phyloP scores from a whole-genome alignment of 108 stramenopile species.

The Epithemia pelagica region DNA sequence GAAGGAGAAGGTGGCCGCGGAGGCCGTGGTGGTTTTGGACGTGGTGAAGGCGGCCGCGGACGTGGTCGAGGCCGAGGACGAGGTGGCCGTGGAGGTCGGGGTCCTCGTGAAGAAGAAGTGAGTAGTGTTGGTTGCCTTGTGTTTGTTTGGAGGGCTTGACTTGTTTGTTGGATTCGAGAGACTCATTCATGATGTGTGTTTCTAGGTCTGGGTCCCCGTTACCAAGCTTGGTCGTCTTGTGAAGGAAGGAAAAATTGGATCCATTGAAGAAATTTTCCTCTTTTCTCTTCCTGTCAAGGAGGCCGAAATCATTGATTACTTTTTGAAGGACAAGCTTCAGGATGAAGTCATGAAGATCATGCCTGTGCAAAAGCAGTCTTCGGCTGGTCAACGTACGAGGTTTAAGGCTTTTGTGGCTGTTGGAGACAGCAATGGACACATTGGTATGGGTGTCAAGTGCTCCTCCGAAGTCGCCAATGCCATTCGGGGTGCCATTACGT shows the following conservation, averaged over 20 bases:
- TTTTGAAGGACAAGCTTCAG: conserved; percentile 93
- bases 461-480: conserved; percentile 98
- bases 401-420: conserved; percentile 99
- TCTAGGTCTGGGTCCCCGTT: conserved; percentile 81
- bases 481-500: conserved; percentile 98
- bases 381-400: conserved; percentile 99
- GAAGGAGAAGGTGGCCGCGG: conserved; percentile 53
- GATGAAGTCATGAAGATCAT: conserved; percentile 99
- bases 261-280: conserved; percentile 99
- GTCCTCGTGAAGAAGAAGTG: conserved; percentile 89
- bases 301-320: conserved; percentile 98
- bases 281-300: conserved; percentile 99
- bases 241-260: conserved; percentile 98
- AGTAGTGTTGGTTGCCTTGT: too few relatives aligned
- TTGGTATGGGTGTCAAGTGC: conserved; percentile 99
- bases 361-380: conserved; percentile 99
- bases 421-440: conserved; percentile 95
- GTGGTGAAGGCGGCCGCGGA: conserved; percentile 60
- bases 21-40: conserved; percentile 63
- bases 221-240: conserved; percentile 99
- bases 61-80: conserved; percentile 82
- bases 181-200: too few relatives aligned
- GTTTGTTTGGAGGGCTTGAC: too few relatives aligned
- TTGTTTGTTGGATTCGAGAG: too few relatives aligned
- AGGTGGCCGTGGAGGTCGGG: conserved; percentile 85